Evolutionary conservation across 192 early-diverging fungal genomes (phyloP).

Genomic region (Chytriomyces hyalinus): DNA sequence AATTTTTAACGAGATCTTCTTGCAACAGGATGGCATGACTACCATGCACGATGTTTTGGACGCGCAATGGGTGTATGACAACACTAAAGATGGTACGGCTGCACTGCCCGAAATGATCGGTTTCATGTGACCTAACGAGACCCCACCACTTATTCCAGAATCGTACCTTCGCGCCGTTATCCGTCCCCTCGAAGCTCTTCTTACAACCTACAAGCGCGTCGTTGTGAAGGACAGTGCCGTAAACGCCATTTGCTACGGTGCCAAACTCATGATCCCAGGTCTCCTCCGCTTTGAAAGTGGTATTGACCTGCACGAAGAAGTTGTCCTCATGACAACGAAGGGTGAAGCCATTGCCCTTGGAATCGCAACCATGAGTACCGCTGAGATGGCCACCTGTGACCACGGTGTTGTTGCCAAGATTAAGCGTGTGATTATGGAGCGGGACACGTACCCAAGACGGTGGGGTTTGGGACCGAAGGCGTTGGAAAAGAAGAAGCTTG

Average conservation of each 20-base stretch:
- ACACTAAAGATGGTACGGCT: conserved; percentile 79
- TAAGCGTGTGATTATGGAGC: conserved; percentile 99
- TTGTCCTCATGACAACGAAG: conserved; percentile 99
- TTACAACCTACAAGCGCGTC: conserved; percentile 94
- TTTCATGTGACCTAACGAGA: neutral
- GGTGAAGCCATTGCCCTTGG: conserved; percentile 98
- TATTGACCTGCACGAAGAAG: conserved; percentile 95
- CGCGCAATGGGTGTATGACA: conserved; percentile 98
- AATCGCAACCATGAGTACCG: conserved; percentile 96
- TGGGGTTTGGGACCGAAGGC: conserved; percentile 98
- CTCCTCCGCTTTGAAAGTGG: conserved; percentile 93
- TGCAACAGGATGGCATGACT: conserved; percentile 78
- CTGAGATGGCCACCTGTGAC: conserved; percentile 95
- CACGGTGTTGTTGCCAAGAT: conserved; percentile 99
- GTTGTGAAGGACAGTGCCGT: conserved; percentile 98
- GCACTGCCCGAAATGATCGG: neutral
- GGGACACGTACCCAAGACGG: conserved; percentile 97
- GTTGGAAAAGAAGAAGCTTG: conserved; percentile 95
- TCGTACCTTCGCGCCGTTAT: conserved; percentile 91
- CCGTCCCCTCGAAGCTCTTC: conserved; percentile 91
- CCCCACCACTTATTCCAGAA: conserved; percentile 55
- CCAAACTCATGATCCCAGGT: conserved; percentile 98
- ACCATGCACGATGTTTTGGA: conserved; percentile 99
- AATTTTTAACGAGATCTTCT: neutral
- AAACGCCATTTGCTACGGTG: conserved; percentile 99